Conservation (phyloP, 176 grass and related monocot genomes). For the Bromus sterilis region DNA sequence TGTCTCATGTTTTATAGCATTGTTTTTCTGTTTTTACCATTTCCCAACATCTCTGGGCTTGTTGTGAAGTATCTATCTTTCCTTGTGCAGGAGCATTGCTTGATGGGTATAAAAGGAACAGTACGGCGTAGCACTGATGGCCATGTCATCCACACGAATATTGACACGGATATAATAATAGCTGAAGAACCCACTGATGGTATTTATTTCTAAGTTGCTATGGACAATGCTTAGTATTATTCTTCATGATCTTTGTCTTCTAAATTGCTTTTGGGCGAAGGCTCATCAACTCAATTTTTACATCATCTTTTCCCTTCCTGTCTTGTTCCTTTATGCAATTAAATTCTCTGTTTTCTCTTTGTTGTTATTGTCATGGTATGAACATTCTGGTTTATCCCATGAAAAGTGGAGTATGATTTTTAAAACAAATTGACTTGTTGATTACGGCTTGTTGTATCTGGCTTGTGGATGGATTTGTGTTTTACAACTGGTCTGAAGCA, state of each 20-base stretch:
- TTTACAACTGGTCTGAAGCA: neutral
- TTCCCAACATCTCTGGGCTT: neutral
- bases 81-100: constrained; percentile 85
- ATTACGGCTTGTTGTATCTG: neutral
- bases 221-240: neutral
- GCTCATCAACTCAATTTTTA: too few species aligned
- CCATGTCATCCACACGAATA: constrained; percentile 97
- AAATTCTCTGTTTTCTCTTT: neutral
- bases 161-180: constrained; percentile 98
- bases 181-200: constrained; percentile 90
- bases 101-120: constrained; percentile 99
- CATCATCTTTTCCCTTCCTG: neutral
- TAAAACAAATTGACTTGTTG: neutral
- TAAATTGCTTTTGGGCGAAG: neutral
- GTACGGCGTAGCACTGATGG: constrained; percentile 97
- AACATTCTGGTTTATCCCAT: neutral
- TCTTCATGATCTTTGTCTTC: constrained; percentile 10
- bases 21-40: neutral
- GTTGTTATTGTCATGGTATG: neutral
- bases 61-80: constrained; percentile 33
- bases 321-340: neutral
- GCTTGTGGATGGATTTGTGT: neutral
- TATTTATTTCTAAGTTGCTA: constrained; percentile 19
- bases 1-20: neutral
- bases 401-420: neutral